Evolutionary conservation across 768 basidiomycete species (phyloP).

Genomic region (Boletus subparvulus): DNA sequence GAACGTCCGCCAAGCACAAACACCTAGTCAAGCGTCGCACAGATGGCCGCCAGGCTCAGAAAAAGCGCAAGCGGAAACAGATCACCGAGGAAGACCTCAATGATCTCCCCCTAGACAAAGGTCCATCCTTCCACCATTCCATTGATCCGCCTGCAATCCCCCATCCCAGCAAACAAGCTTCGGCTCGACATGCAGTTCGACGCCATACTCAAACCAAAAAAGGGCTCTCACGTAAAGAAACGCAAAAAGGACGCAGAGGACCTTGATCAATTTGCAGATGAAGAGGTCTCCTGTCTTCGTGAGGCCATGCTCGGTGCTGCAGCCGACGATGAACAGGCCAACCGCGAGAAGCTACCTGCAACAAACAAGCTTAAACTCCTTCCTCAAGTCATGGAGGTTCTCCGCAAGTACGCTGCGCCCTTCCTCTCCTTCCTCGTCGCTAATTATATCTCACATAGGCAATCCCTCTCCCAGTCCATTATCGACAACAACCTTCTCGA

Average conservation of each 20-base stretch:
- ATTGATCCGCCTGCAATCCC: background rate
- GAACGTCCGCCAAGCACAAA: conserved; percentile 30
- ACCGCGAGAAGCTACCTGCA: conserved; percentile 78
- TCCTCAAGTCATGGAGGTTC: conserved; percentile 86
- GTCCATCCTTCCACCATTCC: conserved; percentile 37
- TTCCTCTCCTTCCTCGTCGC: background rate
- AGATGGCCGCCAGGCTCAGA: conserved; percentile 40
- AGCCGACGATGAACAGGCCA: conserved; percentile 78
- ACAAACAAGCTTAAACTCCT: conserved; percentile 80
- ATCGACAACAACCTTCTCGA: conserved; percentile 93
- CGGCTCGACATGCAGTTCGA: conserved; percentile 84
- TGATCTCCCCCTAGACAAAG: conserved; percentile 75
- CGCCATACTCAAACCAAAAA: conserved; percentile 82
- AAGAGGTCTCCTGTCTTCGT: conserved; percentile 85
- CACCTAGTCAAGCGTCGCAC: conserved; percentile 39
- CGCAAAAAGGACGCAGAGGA: conserved; percentile 82
- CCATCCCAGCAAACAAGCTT: conserved; percentile 62
- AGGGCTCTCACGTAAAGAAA: conserved; percentile 57
- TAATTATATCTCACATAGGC: conserved; percentile 43
- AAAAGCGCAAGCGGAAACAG: conserved; percentile 61
- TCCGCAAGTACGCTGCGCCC: conserved; percentile 72
- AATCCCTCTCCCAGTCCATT: conserved; percentile 85
- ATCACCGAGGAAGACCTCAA: conserved; percentile 64
- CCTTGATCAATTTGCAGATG: conserved; percentile 85
- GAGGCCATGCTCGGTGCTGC: conserved; percentile 87